Evolutionary conservation across 78 protist species (phyloP).

Genomic region (Neovahlkampfia damariscottae): DNA sequence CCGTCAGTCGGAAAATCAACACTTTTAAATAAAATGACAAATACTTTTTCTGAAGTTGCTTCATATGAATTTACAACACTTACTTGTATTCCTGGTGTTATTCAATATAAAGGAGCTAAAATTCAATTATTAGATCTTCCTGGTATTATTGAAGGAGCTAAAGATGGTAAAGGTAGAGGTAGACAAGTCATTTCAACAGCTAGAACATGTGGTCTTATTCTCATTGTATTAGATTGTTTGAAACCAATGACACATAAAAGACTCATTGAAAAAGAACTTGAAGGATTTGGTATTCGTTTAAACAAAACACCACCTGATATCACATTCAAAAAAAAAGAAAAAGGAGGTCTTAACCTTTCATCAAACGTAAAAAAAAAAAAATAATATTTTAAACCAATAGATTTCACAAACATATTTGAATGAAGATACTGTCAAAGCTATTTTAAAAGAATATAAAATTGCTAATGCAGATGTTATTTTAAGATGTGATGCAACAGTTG

Average conservation of each 20-base stretch:
- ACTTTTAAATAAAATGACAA: slow-evolving; percentile 77
- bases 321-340: slow-evolving; percentile 68
- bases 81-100: slow-evolving; percentile 93
- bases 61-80: slow-evolving; percentile 98
- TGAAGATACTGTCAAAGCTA: slow-evolving; percentile 46
- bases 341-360: slow-evolving; percentile 86
- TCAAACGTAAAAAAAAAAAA: too few relatives aligned
- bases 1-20: slow-evolving; percentile 99
- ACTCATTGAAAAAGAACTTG: slow-evolving; percentile 63
- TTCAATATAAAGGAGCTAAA: slow-evolving; percentile 85
- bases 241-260: slow-evolving; percentile 71
- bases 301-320: slow-evolving; percentile 91
- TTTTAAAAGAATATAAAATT: slow-evolving; percentile 76
- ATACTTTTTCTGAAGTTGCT: slow-evolving; percentile 73
- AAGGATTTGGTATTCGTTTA: slow-evolving; percentile 97
- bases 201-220: slow-evolving; percentile 88
- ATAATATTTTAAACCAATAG: too few relatives aligned
- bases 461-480: slow-evolving; percentile 79
- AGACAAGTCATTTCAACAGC: slow-evolving; percentile 91
- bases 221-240: slow-evolving; percentile 89
- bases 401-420: slow-evolving; percentile 59
- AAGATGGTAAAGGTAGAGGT: slow-evolving; percentile 98
- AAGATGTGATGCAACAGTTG: slow-evolving; percentile 72
- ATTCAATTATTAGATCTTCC: slow-evolving; percentile 63
- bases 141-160: slow-evolving; percentile 99